These are phyloP conservation scores for Codiaeum variegatum DNA, from an alignment of 441 rosid species.

Conservation along the genomic window DNA sequence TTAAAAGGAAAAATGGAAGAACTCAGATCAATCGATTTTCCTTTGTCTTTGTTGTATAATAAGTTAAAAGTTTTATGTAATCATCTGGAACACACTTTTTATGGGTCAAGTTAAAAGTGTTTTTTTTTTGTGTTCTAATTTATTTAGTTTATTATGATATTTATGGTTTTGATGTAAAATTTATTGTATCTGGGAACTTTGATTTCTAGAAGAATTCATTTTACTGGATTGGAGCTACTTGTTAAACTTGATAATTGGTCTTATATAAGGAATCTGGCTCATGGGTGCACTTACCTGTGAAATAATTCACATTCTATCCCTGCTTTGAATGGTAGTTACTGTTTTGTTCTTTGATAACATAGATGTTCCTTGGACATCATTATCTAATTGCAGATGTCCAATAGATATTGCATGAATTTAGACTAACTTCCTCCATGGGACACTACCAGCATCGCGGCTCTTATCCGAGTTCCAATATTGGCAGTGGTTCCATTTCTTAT, in stretches of 20 bases:
- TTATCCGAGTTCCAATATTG: conserved; percentile 40
- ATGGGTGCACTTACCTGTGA: background rate
- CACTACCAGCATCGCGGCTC: conserved; percentile 42
- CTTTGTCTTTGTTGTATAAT: background rate
- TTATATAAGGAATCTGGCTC: background rate
- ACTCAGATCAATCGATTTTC: background rate
- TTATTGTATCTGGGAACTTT: background rate
- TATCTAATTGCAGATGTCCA: conserved; percentile 28
- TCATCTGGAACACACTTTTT: no score
- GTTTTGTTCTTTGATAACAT: conserved; percentile 3
- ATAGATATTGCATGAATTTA: conserved; percentile 47
- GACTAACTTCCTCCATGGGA: conserved; percentile 45
- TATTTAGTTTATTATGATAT: background rate
- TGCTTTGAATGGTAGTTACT: background rate
- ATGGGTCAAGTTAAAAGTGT: no score
- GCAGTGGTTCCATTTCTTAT: conserved; percentile 34
- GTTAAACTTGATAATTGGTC: background rate
- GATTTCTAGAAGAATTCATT: background rate
- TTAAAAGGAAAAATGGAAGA: background rate
- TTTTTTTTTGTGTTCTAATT: background rate
- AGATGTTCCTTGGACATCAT: conserved; percentile 4
- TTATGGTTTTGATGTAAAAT: background rate
- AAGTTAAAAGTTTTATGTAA: background rate
- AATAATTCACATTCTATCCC: background rate
- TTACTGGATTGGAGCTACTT: background rate